Conservation (phyloP, 2,329 filamentous ascomycete species). For the Aspergillus luchuensis region DNA sequence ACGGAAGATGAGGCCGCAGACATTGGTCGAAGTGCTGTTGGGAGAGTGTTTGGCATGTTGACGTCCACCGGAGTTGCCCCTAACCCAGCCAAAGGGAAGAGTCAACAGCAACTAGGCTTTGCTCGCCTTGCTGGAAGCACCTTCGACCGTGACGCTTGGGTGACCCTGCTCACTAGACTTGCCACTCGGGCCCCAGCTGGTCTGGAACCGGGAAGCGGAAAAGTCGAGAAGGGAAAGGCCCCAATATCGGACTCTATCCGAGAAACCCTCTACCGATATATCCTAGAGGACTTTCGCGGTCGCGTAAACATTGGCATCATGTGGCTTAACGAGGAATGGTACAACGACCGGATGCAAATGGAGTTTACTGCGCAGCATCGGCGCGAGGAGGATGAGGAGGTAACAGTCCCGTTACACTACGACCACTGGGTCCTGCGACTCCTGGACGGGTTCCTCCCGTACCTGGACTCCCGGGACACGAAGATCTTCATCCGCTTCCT, state of each 20-base stretch:
- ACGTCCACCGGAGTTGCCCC: conserved; percentile 69
- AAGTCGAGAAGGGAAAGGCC: conserved; percentile 36
- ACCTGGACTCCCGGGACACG: conserved; percentile 80
- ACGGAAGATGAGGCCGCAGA: conserved; percentile 71
- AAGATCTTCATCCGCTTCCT: conserved; percentile 88
- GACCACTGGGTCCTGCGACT: conserved; percentile 76
- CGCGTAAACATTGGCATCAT: conserved; percentile 87
- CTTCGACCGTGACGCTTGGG: conserved; percentile 86
- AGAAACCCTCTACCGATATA: conserved; percentile 77
- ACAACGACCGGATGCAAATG: conserved; percentile 72
- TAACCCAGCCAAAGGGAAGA: conserved; percentile 52
- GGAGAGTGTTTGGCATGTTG: conserved; percentile 77
- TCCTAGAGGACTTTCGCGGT: conserved; percentile 87
- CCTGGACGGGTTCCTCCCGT: conserved; percentile 86
- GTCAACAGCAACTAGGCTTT: conserved; percentile 67
- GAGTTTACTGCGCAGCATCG: conserved; percentile 46
- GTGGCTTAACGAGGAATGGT: conserved; percentile 98
- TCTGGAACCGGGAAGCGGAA: conserved; percentile 56
- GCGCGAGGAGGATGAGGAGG: conserved; percentile 51
- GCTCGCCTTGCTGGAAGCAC: conserved; percentile 80
- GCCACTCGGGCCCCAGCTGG: conserved; percentile 77
- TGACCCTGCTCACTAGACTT: conserved; percentile 80
- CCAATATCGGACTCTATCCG: conserved; percentile 67
- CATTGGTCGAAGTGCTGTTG: conserved; percentile 72
- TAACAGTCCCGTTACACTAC: conserved; percentile 62